Conservation (phyloP, 2,329 filamentous ascomycete species). For the Aspergillus ustus region DNA sequence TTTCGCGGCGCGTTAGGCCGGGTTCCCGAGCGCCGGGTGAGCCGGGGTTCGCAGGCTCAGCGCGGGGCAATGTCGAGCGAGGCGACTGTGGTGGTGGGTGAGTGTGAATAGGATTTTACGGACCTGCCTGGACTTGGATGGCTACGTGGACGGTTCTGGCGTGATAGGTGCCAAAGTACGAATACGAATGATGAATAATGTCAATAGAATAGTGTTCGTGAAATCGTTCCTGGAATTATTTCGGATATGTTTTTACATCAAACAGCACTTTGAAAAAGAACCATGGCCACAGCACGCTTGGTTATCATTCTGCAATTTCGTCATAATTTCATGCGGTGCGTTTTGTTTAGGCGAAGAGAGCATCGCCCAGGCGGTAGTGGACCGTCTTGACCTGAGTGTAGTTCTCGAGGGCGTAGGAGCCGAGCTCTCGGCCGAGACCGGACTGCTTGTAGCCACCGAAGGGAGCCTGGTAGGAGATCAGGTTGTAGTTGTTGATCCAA, state of each 20-base stretch:
- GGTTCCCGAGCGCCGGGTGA: not conserved
- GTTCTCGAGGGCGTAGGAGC: slow-evolving; percentile 54
- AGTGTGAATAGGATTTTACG: too few species aligned
- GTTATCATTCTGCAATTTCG: slow-evolving; percentile 8
- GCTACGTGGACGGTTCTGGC: not conserved
- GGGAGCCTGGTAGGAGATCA: slow-evolving; percentile 56
- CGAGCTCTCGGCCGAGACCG: slow-evolving; percentile 51
- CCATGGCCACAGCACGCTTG: not conserved
- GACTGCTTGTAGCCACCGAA: slow-evolving; percentile 53
- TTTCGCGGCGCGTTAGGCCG: not conserved
- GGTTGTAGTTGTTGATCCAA: slow-evolving; percentile 74
- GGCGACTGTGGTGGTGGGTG: not conserved
- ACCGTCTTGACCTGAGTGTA: slow-evolving; percentile 56
- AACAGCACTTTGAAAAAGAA: not conserved
- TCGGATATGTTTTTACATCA: slow-evolving; percentile 11
- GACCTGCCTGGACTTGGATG: too few species aligned
- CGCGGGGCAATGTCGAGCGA: not conserved
- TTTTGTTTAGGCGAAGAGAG: slow-evolving; percentile 48
- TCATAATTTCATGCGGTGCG: slow-evolving; percentile 15
- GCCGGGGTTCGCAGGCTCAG: not conserved
- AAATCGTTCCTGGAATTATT: slow-evolving; percentile 4
- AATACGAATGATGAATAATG: not conserved
- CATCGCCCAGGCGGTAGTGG: slow-evolving; percentile 46
- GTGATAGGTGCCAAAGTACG: not conserved
- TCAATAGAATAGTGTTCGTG: not conserved